These are phyloP conservation scores for Phlebiopsis flavidoalba DNA, from an alignment of 768 basidiomycete genomes.

Conservation along the genomic window DNA sequence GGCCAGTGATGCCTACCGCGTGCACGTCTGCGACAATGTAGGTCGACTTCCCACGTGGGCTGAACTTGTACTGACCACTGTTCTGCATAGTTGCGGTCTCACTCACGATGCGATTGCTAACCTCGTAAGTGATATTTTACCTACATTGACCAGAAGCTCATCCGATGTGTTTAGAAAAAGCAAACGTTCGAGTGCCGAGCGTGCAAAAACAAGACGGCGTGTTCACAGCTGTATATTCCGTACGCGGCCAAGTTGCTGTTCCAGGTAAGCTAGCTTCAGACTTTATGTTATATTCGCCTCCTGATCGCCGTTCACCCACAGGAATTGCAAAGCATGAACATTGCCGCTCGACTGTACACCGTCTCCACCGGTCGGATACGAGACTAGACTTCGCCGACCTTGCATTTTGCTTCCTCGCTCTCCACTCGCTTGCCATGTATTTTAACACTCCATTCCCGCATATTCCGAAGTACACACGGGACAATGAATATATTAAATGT, in stretches of 20 bases:
- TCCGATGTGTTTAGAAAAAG: conserved; percentile 63
- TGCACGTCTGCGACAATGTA: conserved; percentile 97
- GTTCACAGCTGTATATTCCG: conserved; percentile 87
- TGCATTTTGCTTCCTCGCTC: conserved; percentile 8
- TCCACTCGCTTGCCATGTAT: conserved; percentile 27
- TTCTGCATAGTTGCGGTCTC: conserved; percentile 69
- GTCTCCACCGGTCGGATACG: conserved; percentile 84
- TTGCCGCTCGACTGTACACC: conserved; percentile 82
- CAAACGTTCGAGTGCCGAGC: conserved; percentile 98
- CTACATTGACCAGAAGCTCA: not conserved
- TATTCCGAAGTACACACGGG: not conserved
- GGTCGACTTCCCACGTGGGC: conserved; percentile 27
- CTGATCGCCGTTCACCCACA: conserved; percentile 20
- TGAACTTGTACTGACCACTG: conserved; percentile 10
- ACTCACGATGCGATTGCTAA: conserved; percentile 99
- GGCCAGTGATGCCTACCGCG: conserved; percentile 86
- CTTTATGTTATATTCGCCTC: not conserved
- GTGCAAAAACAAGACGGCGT: conserved; percentile 95
- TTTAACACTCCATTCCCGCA: conserved; percentile 18
- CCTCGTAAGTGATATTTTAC: conserved; percentile 49
- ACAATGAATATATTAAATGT: conserved; percentile 15
- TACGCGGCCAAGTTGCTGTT: conserved; percentile 96
- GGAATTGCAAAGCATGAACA: conserved; percentile 96
- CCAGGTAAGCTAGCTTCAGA: conserved; percentile 40
- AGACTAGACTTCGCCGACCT: conserved; percentile 32